Evolutionary conservation across 177 flowering plant species (phyloP).

Genomic region (Vitis hybrid): DNA sequence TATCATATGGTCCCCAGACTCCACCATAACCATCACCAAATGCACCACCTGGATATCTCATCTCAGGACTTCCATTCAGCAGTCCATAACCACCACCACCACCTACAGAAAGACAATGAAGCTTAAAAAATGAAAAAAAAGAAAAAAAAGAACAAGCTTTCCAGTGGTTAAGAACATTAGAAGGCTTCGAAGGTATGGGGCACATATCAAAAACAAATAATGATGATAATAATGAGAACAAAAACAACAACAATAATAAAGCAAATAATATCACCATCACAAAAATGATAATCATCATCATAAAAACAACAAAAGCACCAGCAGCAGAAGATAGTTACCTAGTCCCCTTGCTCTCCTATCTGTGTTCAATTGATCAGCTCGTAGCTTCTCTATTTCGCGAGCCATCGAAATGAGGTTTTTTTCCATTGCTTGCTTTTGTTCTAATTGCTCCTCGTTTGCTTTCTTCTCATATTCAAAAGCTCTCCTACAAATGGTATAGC

Average conservation of each 20-base stretch:
- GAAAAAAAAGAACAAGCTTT: neutral
- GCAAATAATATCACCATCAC: no score
- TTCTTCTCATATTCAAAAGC: conserved; percentile 65
- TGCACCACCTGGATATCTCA: conserved; percentile 36
- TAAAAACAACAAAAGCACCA: no score
- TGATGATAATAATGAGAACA: neutral
- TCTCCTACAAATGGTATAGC: conserved; percentile 36
- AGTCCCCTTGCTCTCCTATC: conserved; percentile 42
- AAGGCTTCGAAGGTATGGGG: neutral
- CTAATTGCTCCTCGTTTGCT: conserved; percentile 50
- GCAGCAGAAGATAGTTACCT: conserved; percentile 21
- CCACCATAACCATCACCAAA: conserved; percentile 37
- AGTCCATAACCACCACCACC: conserved; percentile 40
- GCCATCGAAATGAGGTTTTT: conserved; percentile 62
- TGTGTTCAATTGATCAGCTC: conserved; percentile 40
- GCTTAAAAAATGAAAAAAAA: conserved; percentile 4
- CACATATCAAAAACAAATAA: neutral
- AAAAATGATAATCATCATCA: no score
- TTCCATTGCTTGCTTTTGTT: conserved; percentile 61
- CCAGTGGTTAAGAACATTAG: neutral
- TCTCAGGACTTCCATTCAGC: conserved; percentile 48
- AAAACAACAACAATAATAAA: neutral
- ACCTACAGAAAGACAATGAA: conserved; percentile 13
- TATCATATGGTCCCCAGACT: conserved; percentile 45
- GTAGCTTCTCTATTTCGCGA: conserved; percentile 63